These are phyloP conservation scores for Nicotiana obtusifolia DNA, from an alignment of 257 asterid genomes.

Conservation along the genomic window DNA sequence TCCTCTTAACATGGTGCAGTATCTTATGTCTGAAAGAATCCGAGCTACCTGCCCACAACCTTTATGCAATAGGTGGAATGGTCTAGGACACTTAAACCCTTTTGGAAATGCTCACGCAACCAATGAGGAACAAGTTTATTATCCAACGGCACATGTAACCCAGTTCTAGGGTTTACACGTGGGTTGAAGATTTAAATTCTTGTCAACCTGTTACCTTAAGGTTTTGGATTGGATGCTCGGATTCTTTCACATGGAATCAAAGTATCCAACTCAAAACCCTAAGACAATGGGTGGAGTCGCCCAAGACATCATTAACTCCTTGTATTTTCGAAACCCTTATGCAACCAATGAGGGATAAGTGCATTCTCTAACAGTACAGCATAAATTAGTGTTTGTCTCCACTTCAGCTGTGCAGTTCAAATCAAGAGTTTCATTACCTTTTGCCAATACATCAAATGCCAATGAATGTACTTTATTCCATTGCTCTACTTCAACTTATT, in stretches of 20 bases:
- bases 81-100: background rate
- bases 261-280: background rate
- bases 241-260: background rate
- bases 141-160: background rate
- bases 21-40: constrained; percentile 1
- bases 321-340: background rate
- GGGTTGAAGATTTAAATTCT: background rate
- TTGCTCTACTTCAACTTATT: constrained; percentile 5
- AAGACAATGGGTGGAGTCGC: background rate
- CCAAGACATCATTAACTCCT: too few relatives aligned
- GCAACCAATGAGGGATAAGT: background rate
- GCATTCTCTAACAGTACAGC: background rate
- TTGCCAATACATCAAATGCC: background rate
- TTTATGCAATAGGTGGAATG: background rate
- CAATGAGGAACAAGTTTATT: background rate
- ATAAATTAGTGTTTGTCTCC: background rate
- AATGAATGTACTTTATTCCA: background rate
- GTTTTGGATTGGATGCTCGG: background rate
- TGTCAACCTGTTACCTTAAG: background rate
- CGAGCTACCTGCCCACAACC: background rate
- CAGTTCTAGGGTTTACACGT: background rate
- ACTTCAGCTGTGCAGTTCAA: background rate
- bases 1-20: constrained; percentile 3
- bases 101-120: background rate
- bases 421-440: background rate